phyloP scores from a whole-genome alignment of 805 yeast genomes.

The Wickerhamomyces bisporus region DNA sequence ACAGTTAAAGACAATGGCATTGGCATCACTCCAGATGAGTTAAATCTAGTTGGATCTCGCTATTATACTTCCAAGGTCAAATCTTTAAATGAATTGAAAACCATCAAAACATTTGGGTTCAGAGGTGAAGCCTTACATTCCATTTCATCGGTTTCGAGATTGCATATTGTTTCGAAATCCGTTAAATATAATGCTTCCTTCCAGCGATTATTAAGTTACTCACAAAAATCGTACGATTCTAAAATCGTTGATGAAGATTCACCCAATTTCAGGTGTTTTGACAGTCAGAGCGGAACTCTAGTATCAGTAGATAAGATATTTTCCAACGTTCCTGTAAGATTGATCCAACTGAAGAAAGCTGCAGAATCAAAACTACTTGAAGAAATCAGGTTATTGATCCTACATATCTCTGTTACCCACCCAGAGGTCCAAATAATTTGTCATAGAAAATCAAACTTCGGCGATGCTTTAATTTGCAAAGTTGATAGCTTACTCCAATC shows the following conservation, averaged over 20 bases:
- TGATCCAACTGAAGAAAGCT: slow-evolving; percentile 18
- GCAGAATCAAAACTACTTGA: slow-evolving; percentile 22
- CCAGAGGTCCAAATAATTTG: slow-evolving; percentile 21
- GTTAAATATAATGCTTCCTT: slow-evolving; percentile 26
- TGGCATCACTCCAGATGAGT: slow-evolving; percentile 53
- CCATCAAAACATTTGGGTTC: slow-evolving; percentile 51
- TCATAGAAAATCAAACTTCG: not conserved
- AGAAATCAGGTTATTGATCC: slow-evolving; percentile 26
- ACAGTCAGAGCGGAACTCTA: slow-evolving; percentile 32
- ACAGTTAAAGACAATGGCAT: slow-evolving; percentile 62
- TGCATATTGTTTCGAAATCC: slow-evolving; percentile 44
- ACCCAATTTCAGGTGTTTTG: not conserved
- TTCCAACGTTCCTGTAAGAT: slow-evolving; percentile 39
- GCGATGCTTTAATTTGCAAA: slow-evolving; percentile 6
- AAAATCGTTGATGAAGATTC: slow-evolving; percentile 5
- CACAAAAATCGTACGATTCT: slow-evolving; percentile 12
- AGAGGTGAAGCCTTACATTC: slow-evolving; percentile 68
- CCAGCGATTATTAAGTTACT: slow-evolving; percentile 10
- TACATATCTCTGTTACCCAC: slow-evolving; percentile 25
- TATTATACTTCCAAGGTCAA: slow-evolving; percentile 53
- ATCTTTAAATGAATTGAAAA: slow-evolving; percentile 31
- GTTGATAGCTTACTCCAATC: slow-evolving; percentile 1
- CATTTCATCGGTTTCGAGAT: slow-evolving; percentile 40
- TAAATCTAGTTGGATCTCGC: slow-evolving; percentile 40
- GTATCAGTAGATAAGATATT: slow-evolving; percentile 36